These are phyloP conservation scores for Coriaria nepalensis DNA, from an alignment of 306 rosid genomes.

Conservation along the genomic window DNA sequence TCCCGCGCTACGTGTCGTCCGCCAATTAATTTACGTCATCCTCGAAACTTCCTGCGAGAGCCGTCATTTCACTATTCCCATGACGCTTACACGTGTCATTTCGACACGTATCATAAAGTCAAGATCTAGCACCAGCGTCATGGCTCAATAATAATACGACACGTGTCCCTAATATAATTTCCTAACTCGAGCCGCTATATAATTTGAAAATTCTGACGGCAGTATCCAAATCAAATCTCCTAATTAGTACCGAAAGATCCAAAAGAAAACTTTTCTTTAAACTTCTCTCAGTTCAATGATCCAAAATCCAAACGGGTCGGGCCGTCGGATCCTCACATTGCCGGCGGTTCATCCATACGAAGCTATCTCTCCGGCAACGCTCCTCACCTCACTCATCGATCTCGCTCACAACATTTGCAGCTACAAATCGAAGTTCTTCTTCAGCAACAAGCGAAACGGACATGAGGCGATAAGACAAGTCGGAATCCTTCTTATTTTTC, in stretches of 20 bases:
- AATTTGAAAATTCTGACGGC: slow-evolving; percentile 10
- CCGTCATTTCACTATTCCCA: no score
- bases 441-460: slow-evolving; percentile 41
- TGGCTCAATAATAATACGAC: no score
- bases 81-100: slow-evolving; percentile 11
- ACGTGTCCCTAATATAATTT: slow-evolving; percentile 27
- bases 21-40: no score
- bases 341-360: slow-evolving; percentile 67
- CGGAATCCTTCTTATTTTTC: slow-evolving; percentile 37
- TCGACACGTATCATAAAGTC: neutral
- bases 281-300: slow-evolving; percentile 26
- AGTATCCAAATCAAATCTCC: neutral
- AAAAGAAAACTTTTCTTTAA: neutral
- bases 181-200: neutral
- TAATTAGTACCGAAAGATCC: slow-evolving; percentile 17
- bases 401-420: slow-evolving; percentile 25
- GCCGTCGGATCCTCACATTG: slow-evolving; percentile 53
- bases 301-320: slow-evolving; percentile 17
- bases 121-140: neutral
- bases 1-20: no score
- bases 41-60: no score
- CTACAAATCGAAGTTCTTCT: slow-evolving; percentile 22
- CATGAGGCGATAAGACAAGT: slow-evolving; percentile 27
- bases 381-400: slow-evolving; percentile 29
- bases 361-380: slow-evolving; percentile 25